A percentile compares a stretch with the other conserved stretches of the same genome.
These are phyloP conservation scores for Casuarina glauca DNA, from an alignment of 306 rosid genomes.

Conservation along the genomic window DNA sequence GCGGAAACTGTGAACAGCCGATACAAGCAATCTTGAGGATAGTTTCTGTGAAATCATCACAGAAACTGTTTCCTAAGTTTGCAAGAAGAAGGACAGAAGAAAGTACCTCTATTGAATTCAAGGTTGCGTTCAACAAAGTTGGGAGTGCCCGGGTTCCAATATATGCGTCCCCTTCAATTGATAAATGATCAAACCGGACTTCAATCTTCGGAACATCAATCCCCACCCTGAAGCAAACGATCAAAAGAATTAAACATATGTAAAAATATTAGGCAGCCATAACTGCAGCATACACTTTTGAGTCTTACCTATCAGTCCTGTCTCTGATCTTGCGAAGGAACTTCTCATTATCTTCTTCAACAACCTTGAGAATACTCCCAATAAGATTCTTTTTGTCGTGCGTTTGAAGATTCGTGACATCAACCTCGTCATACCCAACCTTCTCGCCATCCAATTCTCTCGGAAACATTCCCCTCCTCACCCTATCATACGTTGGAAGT, in stretches of 20 bases:
- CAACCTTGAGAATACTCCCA: slow-evolving; percentile 47
- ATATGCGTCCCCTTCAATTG: slow-evolving; percentile 72
- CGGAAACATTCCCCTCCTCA: slow-evolving; percentile 55
- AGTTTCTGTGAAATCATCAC: not conserved
- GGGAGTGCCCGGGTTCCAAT: slow-evolving; percentile 86
- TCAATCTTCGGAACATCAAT: slow-evolving; percentile 80
- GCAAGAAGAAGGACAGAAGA: not conserved
- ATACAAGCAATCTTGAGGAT: no score
- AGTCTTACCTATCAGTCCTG: slow-evolving; percentile 58
- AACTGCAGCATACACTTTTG: not conserved
- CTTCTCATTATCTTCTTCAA: slow-evolving; percentile 71
- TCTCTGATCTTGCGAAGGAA: slow-evolving; percentile 57
- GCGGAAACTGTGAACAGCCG: no score
- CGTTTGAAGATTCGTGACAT: slow-evolving; percentile 52
- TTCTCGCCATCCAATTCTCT: slow-evolving; percentile 49
- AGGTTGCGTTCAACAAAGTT: slow-evolving; percentile 59
- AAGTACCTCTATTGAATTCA: slow-evolving; percentile 65
- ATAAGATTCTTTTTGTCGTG: slow-evolving; percentile 51
- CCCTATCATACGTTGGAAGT: slow-evolving; percentile 80
- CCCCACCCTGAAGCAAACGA: slow-evolving; percentile 49
- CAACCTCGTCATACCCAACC: slow-evolving; percentile 56
- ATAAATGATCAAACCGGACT: slow-evolving; percentile 66
- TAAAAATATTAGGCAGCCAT: not conserved
- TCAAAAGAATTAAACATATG: not conserved
- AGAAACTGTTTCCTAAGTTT: not conserved